These are phyloP conservation scores for Penicillium sp. DNA, from an alignment of 2,329 filamentous ascomycete genomes.

Conservation along the genomic window DNA sequence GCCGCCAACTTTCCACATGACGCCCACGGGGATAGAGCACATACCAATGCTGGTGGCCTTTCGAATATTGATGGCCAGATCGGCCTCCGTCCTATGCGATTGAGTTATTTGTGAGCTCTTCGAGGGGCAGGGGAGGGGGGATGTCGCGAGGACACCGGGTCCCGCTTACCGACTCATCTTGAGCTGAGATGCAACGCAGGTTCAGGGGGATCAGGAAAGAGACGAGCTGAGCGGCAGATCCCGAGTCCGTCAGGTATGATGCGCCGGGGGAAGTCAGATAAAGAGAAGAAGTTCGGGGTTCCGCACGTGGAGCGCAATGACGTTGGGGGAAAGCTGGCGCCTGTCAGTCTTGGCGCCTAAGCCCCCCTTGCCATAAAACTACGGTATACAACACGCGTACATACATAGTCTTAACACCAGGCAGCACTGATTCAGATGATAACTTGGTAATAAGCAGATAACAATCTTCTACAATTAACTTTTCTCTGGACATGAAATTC, in stretches of 20 bases:
- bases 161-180: constrained; percentile 61
- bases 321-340: constrained; percentile 38
- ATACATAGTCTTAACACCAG: not conserved
- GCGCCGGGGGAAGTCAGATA: constrained; percentile 7
- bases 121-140: not conserved
- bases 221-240: constrained; percentile 19
- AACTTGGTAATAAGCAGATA: not conserved
- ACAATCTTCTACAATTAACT: not conserved
- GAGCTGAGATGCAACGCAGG: constrained; percentile 45
- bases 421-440: not conserved
- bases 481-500: not conserved
- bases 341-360: constrained; percentile 36
- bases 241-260: constrained; percentile 18
- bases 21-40: constrained; percentile 14
- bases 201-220: constrained; percentile 21
- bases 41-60: constrained; percentile 65
- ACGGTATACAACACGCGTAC: not conserved
- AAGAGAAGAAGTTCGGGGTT: constrained; percentile 6
- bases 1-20: not conserved
- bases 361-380: constrained; percentile 12
- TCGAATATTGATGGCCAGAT: constrained; percentile 66
- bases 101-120: constrained; percentile 8
- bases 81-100: constrained; percentile 57
- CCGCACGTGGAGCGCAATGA: constrained; percentile 31
- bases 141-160: not conserved